Evolutionary conservation across 306 rosid species (phyloP), one percentile per base, ranked within the genome.

Genomic region (Prinsepia uniflora): DNA sequence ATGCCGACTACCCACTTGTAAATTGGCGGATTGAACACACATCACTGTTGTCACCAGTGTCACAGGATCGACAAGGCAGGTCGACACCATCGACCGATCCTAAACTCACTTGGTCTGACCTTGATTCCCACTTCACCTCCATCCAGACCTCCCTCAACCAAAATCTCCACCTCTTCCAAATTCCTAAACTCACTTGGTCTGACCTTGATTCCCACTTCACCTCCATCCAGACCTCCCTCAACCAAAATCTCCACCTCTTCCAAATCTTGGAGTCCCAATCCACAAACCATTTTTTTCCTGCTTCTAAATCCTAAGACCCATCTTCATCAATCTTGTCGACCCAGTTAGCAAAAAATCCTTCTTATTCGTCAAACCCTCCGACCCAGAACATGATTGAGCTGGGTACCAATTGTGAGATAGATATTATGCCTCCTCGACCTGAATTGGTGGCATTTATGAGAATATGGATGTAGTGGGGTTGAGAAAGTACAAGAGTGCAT

Each of bases 181-280:
- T n/a, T n/a, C n/a, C n/a, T n/a, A 68, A 83, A 66, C 82, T 89
- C 68, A 42, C 85, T 39, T 87, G 94, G 97, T 46, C 86, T 5
- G 86, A 87, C 79, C 80, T 87, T 49, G 98, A 89, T 39, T 79
- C 84, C 10, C 83, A 89, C 77, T 86, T 84, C 84, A 70, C 87
- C 81, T 63, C 85, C 12, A 70, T 81, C 68, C 84, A 87, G 5
- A 44, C 63, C 39, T 80, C 90, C 43, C 92, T 92, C 52, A 20
- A 50, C 8, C 62, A 79, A 19, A 86, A 85, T 18, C 81, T 89
- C 69, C 76, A 73, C 11, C 53, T 43, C 43, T 94, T 92, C n/a
- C 81, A 91, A 72, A 69, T 96, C 70, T 73, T 87, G 11, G 84
- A 89, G 34, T 68, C 76, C 19, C 45, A 70, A 34, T 64, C 70